Evolutionary conservation across 345 rosid genomes (phyloP), one percentile per base, ranked within the genome.

Genomic region (Anacardium occidentale): DNA sequence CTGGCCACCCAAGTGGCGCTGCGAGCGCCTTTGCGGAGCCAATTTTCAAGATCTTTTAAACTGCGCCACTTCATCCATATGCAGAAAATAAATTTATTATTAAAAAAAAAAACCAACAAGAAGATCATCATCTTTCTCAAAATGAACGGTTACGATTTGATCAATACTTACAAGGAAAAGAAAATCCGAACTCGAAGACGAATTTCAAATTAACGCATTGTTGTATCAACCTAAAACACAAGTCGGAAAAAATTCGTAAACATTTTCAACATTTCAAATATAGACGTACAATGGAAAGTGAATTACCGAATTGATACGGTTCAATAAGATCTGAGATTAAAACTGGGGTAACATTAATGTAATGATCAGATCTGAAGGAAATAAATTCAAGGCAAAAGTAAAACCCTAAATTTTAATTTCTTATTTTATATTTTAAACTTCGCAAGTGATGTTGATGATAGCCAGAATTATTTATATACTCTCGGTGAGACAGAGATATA

Each of bases 1-100:
- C 86, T 92, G 98, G 93, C 99, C 98, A 71, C 97, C 96, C 87
- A 83, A 80, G 98, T 77, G 99, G 97, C 99, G 99, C 93, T 95
- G 99, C 68, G 97, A 93, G 81, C 99, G 93, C 85, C 90, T 95
- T 85, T 91, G 99, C 53, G 99, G 98, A 85, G 98, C 99, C 98
- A 96, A 96, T 83, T 96, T 89, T 80, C 82, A 82, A 83, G 89
- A 93, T 95, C 90, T 83, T 80, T 76, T 81, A 64, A 60, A 71
- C 67, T 10, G 45, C 86, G 73, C 82, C 82, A 74, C 89, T 88
- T 78, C 86, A 72, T 72, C 57, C 48, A 42, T 63, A 40, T 34
- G 40, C 54, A 61, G 74, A 57, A 59, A 26, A 56, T 53, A 53
- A 68, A 20, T 25, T 18, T 15, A 74, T 65, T 58, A 50, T 48